These are phyloP conservation scores for Fragilaria crotonensis DNA, from an alignment of 108 stramenopile genomes.

Conservation along the genomic window DNA sequence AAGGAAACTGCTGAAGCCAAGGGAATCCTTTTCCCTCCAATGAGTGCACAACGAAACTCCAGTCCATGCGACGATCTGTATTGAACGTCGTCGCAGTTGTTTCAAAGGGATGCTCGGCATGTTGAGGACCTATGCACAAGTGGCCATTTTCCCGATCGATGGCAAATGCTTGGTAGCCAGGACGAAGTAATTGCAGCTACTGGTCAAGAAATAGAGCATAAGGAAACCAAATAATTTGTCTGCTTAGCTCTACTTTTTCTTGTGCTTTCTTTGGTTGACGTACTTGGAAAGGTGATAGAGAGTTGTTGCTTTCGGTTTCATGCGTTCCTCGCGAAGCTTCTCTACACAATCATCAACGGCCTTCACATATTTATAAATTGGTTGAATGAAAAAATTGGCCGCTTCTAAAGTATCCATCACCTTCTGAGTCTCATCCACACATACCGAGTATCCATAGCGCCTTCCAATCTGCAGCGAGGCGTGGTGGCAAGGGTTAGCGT, in stretches of 20 bases:
- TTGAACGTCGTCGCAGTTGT: not conserved
- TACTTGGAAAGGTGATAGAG: constrained; percentile 54
- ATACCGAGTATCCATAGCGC: no score
- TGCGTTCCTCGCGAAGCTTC: constrained; percentile 18
- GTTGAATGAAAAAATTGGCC: constrained; percentile 50
- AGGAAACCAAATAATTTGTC: no score
- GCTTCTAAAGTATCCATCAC: constrained; percentile 68
- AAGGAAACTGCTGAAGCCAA: not conserved
- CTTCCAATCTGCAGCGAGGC: no score
- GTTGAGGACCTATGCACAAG: not conserved
- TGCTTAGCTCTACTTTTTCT: constrained; percentile 42
- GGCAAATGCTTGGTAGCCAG: not conserved
- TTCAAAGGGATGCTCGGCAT: not conserved
- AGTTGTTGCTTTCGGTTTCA: constrained; percentile 40
- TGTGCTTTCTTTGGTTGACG: constrained; percentile 43
- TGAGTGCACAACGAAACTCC: no score
- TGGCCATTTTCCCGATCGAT: not conserved
- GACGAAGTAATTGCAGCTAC: not conserved
- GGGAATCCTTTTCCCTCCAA: no score
- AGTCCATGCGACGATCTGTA: not conserved
- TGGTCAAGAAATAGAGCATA: not conserved
- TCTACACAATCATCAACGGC: constrained; percentile 51
- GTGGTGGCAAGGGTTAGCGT: no score
- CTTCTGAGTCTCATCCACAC: constrained; percentile 62
- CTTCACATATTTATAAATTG: constrained; percentile 74